Conservation (phyloP, 306 rosid species). For the Abrus precatorius region DNA sequence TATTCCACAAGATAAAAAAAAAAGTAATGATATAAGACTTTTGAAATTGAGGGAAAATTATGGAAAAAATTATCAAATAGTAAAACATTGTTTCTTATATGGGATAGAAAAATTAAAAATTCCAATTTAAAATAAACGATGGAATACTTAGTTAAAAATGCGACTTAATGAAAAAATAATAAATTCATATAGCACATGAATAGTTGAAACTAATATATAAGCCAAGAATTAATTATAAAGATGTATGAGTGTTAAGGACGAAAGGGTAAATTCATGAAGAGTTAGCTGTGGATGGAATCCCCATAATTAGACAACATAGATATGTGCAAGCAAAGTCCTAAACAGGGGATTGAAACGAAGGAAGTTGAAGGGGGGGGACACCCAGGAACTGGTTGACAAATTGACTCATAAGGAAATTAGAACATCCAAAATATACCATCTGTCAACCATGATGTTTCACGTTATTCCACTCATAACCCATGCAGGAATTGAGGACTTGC, state of each 20-base stretch:
- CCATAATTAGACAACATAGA: conserved; percentile 22
- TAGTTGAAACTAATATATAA: too few species aligned
- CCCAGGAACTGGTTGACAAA: conserved; percentile 36
- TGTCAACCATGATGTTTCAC: conserved; percentile 76
- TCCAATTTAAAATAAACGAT: too few species aligned
- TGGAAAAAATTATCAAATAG: too few species aligned
- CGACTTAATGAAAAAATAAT: too few species aligned
- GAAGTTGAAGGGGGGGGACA: conserved; percentile 12
- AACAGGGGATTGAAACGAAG: conserved; percentile 35
- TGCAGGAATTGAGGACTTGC: conserved; percentile 51
- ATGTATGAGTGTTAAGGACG: conserved; percentile 33
- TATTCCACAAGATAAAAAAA: too few species aligned
- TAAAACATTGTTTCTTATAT: too few species aligned
- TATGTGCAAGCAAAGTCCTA: conserved; percentile 40
- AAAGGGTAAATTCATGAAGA: conserved; percentile 32
- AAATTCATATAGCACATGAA: too few species aligned
- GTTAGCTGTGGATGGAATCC: conserved; percentile 8
- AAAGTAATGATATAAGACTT: too few species aligned
- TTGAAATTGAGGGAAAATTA: too few species aligned
- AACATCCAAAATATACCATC: conserved; percentile 60
- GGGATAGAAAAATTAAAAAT: too few species aligned
- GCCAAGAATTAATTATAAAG: too few species aligned
- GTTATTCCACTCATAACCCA: conserved; percentile 83
- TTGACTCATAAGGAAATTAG: conserved; percentile 13
- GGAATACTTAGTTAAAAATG: too few species aligned